Base-by-base conservation (phyloP, 2,329 filamentous ascomycete species). In the Ascochyta rabiei region DNA sequence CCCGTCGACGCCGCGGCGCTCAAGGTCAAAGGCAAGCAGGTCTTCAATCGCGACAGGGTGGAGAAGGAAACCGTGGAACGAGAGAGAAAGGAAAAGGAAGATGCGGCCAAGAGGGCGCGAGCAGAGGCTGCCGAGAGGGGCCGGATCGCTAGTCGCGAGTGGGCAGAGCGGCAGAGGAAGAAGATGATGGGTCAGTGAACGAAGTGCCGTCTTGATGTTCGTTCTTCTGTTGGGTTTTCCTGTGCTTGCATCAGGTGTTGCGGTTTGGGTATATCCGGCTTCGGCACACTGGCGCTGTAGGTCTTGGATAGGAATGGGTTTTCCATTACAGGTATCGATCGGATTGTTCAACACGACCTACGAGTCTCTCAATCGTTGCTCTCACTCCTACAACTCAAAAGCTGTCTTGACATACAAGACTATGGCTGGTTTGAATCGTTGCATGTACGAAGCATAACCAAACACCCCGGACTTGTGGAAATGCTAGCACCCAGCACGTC, bases 91-190 rank as follows among this genome's bases (percentile, higher is more conserved):
- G 78, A 77, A 45, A 81, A 81, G 57, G 80, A 81, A 56, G 79
- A 81, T 15, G 79, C 78, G 2, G 77, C 79, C 0, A 79, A 76
- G 66, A 74, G 72, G 57, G 80, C 80, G 19, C 68, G 80, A 28
- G 75, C 73, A 1, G 76, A 76, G 26, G 80, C 80, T 6, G 76
- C 79, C 0, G 79, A 81, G 66, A 61, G 79, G 4, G 75, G 79
- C 0, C 63, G 80, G 15, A 71, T 73, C 35, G 70, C 75, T 33
- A 78, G 75, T 61, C 61, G 79, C 10, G 79, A 81, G 64, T 82
- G 80, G 80, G 80, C 80, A 4, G 78, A 80, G 69, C 78, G 76
- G 71, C 76, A 79, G 70, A 75, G 69, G 70, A 74, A 72, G 70
- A 75, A 70, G 64, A 60, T 62, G 60, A 56, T 68, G 64, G 64